Percentiles rank a stretch among this genome's conserved stretches.
phyloP scores from a whole-genome alignment of 805 yeast species.

The Hyphopichia homilentoma region DNA sequence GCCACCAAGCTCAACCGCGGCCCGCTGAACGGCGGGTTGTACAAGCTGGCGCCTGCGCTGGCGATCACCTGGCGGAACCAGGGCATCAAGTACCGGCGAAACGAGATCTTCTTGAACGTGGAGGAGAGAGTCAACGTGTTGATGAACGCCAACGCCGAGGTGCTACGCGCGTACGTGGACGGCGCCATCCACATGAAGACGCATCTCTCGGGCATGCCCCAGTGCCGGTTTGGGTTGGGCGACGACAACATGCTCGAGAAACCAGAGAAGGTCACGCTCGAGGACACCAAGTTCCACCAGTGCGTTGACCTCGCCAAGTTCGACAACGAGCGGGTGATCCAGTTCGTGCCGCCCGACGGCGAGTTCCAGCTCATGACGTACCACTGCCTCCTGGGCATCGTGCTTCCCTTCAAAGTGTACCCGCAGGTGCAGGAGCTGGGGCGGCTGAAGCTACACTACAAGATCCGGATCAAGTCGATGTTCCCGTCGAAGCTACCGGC shows the following conservation, averaged over 20 bases:
- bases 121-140: conserved; percentile 71
- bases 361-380: conserved; percentile 80
- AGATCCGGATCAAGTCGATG: conserved; percentile 58
- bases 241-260: conserved; percentile 41
- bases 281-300: conserved; percentile 83
- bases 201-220: conserved; percentile 77
- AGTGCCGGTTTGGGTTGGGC: conserved; percentile 75
- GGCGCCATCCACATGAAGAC: conserved; percentile 72
- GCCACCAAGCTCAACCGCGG: conserved; percentile 1
- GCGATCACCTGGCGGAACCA: conserved; percentile 63
- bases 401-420: conserved; percentile 65
- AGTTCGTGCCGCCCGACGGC: conserved; percentile 86
- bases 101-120: conserved; percentile 75
- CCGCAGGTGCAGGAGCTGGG: conserved; percentile 51
- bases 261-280: conserved; percentile 52
- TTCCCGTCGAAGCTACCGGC: conserved; percentile 59
- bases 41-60: no score
- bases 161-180: conserved; percentile 67
- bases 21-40: not conserved
- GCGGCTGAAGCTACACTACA: conserved; percentile 46
- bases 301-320: conserved; percentile 74
- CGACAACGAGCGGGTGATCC: conserved; percentile 60
- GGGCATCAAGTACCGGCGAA: conserved; percentile 74
- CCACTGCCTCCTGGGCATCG: conserved; percentile 44
- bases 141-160: conserved; percentile 60